Base-by-base conservation (phyloP, 73 alveolate genomes). In the Tetrahymena borealis region DNA sequence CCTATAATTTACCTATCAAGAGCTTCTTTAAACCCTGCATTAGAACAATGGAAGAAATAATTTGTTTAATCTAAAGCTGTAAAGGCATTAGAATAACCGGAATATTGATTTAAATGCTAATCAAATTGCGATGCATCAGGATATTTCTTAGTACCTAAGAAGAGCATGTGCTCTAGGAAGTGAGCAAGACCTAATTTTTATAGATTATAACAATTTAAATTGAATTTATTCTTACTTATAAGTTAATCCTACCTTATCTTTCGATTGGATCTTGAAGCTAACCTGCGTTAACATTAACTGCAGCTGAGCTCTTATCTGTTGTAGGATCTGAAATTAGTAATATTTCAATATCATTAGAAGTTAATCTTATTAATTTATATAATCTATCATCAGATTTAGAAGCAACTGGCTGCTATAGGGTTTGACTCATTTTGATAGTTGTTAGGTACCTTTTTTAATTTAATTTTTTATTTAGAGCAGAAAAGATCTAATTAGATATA, bases 151-250 rank as follows among this genome's bases (percentile, higher is more conserved):
- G 99, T 95, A 20, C 99, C 99, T 97, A 98, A 94, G 93, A 97
- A 98, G 38, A 98, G 96, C 99, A 98, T 98, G 93, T 98, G 99
- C 91, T 98, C 99, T 39, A 96, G 94, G 94, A 98, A 97, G 92
- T 98, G 99, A 16, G 99, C 99, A n/a, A 97, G 85, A 24, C 99
- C 99, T 60, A 60, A 24, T n/a, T n/a, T n/a, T n/a, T n/a, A n/a
- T n/a, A n/a, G n/a, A n/a, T n/a, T n/a, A n/a, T n/a, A n/a, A n/a
- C n/a, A n/a, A n/a, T n/a, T n/a, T n/a, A n/a, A n/a, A n/a, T n/a
- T n/a, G n/a, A n/a, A n/a, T n/a, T n/a, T n/a, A n/a, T n/a, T n/a
- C n/a, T n/a, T n/a, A n/a, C n/a, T n/a, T n/a, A 2, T 60, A 6
- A 60, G 28, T 4, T 24, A 18, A n/a, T 60, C 31, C 28, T 60